Evolutionary conservation across 495 filamentous ascomycete genomes (phyloP), one percentile per base, ranked within the genome.

Genomic region (Cairneyella variabilis): DNA sequence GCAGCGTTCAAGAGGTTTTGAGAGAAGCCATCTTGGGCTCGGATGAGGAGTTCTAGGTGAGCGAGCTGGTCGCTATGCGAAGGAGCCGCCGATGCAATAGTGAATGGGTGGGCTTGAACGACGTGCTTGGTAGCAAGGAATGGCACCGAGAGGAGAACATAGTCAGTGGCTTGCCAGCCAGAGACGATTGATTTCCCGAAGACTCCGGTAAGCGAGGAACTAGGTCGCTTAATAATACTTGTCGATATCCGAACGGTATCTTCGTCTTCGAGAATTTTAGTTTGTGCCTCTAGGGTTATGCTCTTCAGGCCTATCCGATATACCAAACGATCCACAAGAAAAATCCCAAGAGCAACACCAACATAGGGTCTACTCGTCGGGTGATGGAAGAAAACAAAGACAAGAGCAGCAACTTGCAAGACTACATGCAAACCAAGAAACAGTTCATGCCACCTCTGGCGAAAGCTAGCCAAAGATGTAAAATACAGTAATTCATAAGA

Each of bases 21-120:
- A 1, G 83, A 79, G 65, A 85, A 84, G 10, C 82, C 79, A 34
- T 75, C 67, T 58, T 83, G 73, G 10, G 76, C 76, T 44, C 77
- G 74, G 51, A 84, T 72, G 11, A 85, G 69, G 4, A 85, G 66
- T 23, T 70, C 66, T 49, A 85, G 54, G 62, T 69, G 73, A 3
- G 73, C 74, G 42, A 49, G 7, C n/a, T 32, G 56, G 12, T 57
- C 51, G 16, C 49, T 53, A 6, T 5, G 16, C 1, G 25, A 25
- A 5, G 74, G 67, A 11, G 72, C 69, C 3, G 73, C 70, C 4
- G 80, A 83, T 28, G 79, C 74, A 48, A 85, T 81, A 3, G 79
- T 83, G 57, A 85, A 84, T 0, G 80, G 83, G 56, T 86, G 83
- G 1, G 75, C 68, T 71, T 82, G 66, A 54, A 79, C 34, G 34